Evolutionary conservation across 2,329 filamentous ascomycete species (phyloP).

Genomic region (Trichoderma simmonsii): DNA sequence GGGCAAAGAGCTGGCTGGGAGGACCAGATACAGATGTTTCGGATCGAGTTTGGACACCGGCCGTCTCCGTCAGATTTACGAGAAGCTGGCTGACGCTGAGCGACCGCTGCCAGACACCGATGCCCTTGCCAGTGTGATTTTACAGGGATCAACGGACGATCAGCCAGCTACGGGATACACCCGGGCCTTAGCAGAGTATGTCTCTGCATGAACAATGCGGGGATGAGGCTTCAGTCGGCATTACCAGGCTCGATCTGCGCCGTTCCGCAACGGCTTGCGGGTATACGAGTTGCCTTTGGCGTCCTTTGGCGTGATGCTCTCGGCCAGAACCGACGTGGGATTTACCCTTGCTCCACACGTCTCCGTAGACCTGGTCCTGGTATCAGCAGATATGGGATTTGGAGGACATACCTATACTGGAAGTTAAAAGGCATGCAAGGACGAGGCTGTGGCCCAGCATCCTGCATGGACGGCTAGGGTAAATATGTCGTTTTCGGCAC

Average conservation of each 20-base stretch:
- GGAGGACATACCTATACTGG: neutral
- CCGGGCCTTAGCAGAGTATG: slow-evolving; percentile 11
- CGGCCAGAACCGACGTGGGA: neutral
- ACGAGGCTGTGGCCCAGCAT: neutral
- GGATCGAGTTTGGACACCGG: neutral
- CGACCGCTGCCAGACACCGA: neutral
- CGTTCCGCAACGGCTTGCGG: neutral
- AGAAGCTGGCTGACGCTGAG: slow-evolving; percentile 3
- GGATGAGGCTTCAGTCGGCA: slow-evolving; percentile 17
- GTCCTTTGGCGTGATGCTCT: neutral
- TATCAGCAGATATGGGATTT: neutral
- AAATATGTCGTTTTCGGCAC: neutral
- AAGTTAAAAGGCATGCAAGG: neutral
- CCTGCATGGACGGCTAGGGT: neutral
- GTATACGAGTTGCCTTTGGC: neutral
- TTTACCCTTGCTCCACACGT: neutral
- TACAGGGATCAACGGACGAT: slow-evolving; percentile 10
- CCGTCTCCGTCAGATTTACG: neutral
- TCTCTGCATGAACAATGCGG: slow-evolving; percentile 11
- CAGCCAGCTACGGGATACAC: neutral
- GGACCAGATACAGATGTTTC: neutral
- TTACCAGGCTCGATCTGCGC: neutral
- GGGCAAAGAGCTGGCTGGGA: neutral
- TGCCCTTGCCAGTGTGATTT: neutral
- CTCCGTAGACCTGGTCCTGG: neutral